Conservation (phyloP, 2,329 filamentous ascomycete genomes). For the Aspergillus sp. region DNA sequence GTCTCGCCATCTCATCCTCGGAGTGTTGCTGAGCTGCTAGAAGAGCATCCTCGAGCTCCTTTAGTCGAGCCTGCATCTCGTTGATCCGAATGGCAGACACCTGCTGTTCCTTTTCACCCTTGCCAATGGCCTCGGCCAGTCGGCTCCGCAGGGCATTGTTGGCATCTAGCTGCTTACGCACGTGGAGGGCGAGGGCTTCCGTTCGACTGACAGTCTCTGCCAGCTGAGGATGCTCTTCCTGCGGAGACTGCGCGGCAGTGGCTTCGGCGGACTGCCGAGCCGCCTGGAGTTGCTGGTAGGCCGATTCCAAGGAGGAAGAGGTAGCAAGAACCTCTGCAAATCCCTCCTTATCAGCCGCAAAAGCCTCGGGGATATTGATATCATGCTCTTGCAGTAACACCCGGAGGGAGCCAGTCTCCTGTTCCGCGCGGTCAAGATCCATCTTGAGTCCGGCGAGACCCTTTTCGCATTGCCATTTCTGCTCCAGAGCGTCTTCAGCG, state of each 20-base stretch:
- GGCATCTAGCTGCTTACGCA: conserved; percentile 73
- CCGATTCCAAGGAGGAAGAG: conserved; percentile 68
- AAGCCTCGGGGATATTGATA: conserved; percentile 66
- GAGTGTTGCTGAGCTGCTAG: conserved; percentile 78
- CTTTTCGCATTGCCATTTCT: conserved; percentile 96
- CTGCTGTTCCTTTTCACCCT: conserved; percentile 80
- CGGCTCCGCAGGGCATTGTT: conserved; percentile 74
- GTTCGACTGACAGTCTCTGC: conserved; percentile 71
- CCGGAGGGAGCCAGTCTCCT: conserved; percentile 83
- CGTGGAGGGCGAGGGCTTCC: conserved; percentile 74
- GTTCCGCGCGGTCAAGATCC: conserved; percentile 92
- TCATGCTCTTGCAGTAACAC: conserved; percentile 78
- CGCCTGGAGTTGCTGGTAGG: conserved; percentile 71
- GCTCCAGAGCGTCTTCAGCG: conserved; percentile 89
- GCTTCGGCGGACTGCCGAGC: conserved; percentile 65
- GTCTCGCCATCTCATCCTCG: conserved; percentile 76
- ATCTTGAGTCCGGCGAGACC: conserved; percentile 85
- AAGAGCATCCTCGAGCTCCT: conserved; percentile 78
- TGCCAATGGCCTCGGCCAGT: conserved; percentile 73
- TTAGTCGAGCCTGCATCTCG: conserved; percentile 75
- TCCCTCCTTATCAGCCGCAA: conserved; percentile 45
- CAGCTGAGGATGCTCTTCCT: conserved; percentile 65
- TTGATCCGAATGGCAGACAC: conserved; percentile 79
- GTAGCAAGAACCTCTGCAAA: conserved; percentile 53
- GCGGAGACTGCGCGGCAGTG: conserved; percentile 70